Conservation (phyloP, 2,329 filamentous ascomycete genomes). For the Meredithiella fracta region DNA sequence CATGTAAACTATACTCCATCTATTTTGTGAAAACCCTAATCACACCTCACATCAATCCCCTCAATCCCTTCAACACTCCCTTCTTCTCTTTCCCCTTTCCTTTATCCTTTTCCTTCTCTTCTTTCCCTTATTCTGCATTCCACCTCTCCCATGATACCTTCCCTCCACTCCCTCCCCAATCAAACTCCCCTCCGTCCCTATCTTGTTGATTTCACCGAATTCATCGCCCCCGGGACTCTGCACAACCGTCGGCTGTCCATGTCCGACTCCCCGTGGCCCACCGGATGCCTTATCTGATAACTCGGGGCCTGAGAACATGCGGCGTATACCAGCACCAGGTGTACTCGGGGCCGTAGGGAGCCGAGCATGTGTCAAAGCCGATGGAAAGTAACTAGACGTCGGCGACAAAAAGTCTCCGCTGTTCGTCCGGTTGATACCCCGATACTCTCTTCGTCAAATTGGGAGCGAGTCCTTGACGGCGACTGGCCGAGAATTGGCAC, state of each 20-base stretch:
- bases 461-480: background rate
- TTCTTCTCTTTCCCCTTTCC: slow-evolving; percentile 1
- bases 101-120: slow-evolving; percentile 15
- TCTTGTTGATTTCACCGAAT: background rate
- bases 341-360: background rate
- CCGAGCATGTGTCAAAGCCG: background rate
- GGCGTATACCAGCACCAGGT: slow-evolving; percentile 24
- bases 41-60: background rate
- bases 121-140: slow-evolving; percentile 20
- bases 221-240: background rate
- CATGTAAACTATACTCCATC: too few relatives aligned
- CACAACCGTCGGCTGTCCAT: background rate
- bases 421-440: slow-evolving; percentile 14
- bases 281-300: slow-evolving; percentile 14
- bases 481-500: slow-evolving; percentile 3
- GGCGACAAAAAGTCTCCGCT: background rate
- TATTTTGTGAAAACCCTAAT: too few relatives aligned
- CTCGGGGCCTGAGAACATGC: slow-evolving; percentile 31
- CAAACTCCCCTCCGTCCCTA: background rate
- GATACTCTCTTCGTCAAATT: background rate
- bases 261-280: background rate
- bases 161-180: slow-evolving; percentile 19
- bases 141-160: slow-evolving; percentile 16
- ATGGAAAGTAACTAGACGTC: background rate
- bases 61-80: background rate